Conservation (phyloP, 257 asterid species). For the Ocimum tenuiflorum region DNA sequence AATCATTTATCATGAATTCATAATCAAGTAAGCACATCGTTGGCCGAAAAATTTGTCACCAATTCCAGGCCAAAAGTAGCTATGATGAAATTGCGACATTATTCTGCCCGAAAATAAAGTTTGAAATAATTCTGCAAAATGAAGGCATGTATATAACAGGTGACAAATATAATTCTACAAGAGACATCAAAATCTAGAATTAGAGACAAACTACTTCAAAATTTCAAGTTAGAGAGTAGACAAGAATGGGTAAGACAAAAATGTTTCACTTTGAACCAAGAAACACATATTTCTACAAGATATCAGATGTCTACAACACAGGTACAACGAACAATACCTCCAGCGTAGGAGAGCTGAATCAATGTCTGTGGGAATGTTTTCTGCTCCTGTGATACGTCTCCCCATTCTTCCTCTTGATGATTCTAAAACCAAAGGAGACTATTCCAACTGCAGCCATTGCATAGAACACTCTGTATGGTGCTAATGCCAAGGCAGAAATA, state of each 20-base stretch:
- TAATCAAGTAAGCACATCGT: no score
- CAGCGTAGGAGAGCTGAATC: no score
- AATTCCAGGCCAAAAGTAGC: not conserved
- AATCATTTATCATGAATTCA: no score
- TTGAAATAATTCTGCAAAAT: no score
- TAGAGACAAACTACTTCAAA: not conserved
- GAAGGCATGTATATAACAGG: no score
- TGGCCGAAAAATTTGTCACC: no score
- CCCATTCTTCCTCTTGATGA: slow-evolving; percentile 57
- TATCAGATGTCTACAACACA: not conserved
- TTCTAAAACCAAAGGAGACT: slow-evolving; percentile 59
- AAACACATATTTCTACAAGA: slow-evolving; percentile 18
- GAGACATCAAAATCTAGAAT: no score
- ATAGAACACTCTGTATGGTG: slow-evolving; percentile 66
- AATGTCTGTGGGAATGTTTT: slow-evolving; percentile 82
- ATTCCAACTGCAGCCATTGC: slow-evolving; percentile 71
- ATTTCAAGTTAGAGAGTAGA: not conserved
- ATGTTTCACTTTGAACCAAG: not conserved
- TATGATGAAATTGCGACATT: not conserved
- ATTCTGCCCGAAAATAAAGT: no score
- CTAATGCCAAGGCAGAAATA: slow-evolving; percentile 61
- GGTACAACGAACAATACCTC: not conserved
- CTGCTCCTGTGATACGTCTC: slow-evolving; percentile 47
- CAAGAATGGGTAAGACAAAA: slow-evolving; percentile 8
- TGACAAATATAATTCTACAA: no score